Conservation (phyloP, 257 asterid species). For the Solanum phureja region DNA sequence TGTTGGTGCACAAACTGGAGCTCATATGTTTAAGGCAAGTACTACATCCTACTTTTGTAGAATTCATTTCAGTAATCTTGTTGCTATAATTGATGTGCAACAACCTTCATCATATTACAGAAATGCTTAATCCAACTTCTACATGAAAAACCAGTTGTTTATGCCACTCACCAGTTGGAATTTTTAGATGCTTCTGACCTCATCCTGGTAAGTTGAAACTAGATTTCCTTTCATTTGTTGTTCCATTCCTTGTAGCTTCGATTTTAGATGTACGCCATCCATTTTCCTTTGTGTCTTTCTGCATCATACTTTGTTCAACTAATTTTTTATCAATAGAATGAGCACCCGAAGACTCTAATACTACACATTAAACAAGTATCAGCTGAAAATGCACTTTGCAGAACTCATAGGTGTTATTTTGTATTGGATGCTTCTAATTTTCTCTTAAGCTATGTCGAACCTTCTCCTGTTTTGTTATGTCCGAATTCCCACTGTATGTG, state of each 20-base stretch:
- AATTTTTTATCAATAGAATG: background rate
- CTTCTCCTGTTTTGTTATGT: background rate
- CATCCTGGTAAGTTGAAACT: conserved; percentile 47
- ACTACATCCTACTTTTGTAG: background rate
- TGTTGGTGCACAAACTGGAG: conserved; percentile 76
- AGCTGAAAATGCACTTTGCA: background rate
- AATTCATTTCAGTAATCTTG: background rate
- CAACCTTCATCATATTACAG: conserved; percentile 25
- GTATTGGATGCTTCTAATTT: background rate
- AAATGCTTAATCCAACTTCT: conserved; percentile 57
- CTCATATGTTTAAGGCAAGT: conserved; percentile 70
- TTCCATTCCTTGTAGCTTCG: background rate
- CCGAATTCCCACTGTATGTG: background rate
- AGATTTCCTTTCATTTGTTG: background rate
- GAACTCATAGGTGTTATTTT: background rate
- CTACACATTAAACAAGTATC: background rate
- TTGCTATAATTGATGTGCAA: background rate
- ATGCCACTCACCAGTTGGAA: conserved; percentile 73
- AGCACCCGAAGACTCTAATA: background rate
- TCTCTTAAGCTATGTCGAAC: background rate
- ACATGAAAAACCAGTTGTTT: conserved; percentile 46
- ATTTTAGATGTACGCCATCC: background rate
- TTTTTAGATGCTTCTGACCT: conserved; percentile 64
- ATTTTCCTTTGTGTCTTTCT: background rate
- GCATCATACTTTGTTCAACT: background rate